phyloP scores from a whole-genome alignment of 1,139 yeast species.

The Magnusiomyces sp. region DNA sequence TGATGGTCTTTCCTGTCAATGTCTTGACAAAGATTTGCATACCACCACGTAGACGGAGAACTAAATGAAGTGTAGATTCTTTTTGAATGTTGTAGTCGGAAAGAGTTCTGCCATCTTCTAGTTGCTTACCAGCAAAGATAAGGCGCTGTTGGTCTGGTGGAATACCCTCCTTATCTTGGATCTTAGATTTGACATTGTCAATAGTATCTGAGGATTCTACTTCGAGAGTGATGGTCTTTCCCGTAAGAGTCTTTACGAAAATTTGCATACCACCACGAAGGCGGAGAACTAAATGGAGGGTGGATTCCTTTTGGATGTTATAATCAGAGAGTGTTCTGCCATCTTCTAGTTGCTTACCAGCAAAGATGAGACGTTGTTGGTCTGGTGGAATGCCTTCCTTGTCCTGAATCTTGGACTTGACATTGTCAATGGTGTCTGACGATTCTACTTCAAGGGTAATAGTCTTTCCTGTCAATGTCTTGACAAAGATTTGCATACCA shows the following conservation, averaged over 20 bases:
- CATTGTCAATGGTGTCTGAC: too few relatives aligned
- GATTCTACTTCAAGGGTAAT: conserved; percentile 15
- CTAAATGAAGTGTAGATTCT: conserved; percentile 83
- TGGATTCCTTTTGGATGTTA: conserved; percentile 99
- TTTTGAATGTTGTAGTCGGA: conserved; percentile 91
- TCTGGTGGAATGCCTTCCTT: too few relatives aligned
- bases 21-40: conserved; percentile 2
- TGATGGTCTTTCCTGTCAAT: too few relatives aligned
- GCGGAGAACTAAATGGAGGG: conserved; percentile 71
- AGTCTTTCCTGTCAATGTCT: conserved; percentile 28
- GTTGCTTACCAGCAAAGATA: too few relatives aligned
- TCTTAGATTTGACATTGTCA: too few relatives aligned
- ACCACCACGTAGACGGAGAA: conserved; percentile 48
- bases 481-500: conserved; percentile 32
- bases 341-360: conserved; percentile 99
- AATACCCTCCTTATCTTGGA: too few relatives aligned
- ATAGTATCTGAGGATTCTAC: too few relatives aligned
- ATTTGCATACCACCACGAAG: conserved; percentile 60
- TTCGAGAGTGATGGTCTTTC: conserved; percentile 23
- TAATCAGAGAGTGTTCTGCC: conserved; percentile 98
- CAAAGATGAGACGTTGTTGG: too few relatives aligned
- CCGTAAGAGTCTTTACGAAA: conserved; percentile 28
- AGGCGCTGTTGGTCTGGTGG: too few relatives aligned
- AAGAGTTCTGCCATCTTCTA: conserved; percentile 74
- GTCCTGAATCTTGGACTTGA: too few relatives aligned